Evolutionary conservation across 2,329 filamentous ascomycete species (phyloP).

Genomic region (Drechslera avenae): DNA sequence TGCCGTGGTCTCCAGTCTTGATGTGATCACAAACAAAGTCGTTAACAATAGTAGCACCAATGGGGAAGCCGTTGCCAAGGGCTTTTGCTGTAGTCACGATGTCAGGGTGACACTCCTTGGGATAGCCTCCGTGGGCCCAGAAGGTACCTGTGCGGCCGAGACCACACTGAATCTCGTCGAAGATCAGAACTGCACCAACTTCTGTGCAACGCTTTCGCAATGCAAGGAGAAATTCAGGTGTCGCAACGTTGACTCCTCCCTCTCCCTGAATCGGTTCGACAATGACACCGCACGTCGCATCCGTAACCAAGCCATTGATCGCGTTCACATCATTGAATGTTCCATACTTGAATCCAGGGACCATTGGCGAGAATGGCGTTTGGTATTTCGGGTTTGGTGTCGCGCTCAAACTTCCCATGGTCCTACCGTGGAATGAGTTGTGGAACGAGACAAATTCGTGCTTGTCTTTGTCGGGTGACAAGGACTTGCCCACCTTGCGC

Average conservation of each 20-base stretch:
- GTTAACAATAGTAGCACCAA: slow-evolving; percentile 78
- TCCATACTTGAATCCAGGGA: slow-evolving; percentile 89
- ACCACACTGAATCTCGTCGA: slow-evolving; percentile 97
- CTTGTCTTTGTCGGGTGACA: slow-evolving; percentile 74
- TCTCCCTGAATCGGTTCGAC: slow-evolving; percentile 98
- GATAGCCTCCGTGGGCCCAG: slow-evolving; percentile 83
- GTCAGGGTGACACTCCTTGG: slow-evolving; percentile 84
- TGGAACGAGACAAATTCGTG: slow-evolving; percentile 88
- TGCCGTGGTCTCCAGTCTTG: slow-evolving; percentile 83
- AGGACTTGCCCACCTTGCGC: slow-evolving; percentile 81
- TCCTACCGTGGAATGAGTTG: slow-evolving; percentile 92
- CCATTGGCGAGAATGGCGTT: slow-evolving; percentile 90
- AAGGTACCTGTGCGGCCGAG: slow-evolving; percentile 83
- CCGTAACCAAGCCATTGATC: slow-evolving; percentile 75
- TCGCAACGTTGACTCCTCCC: slow-evolving; percentile 86
- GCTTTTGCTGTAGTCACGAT: slow-evolving; percentile 95
- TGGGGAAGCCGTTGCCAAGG: slow-evolving; percentile 93
- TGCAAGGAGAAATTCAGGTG: slow-evolving; percentile 79
- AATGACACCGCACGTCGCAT: slow-evolving; percentile 90
- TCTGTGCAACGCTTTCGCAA: slow-evolving; percentile 84
- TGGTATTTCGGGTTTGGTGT: slow-evolving; percentile 99
- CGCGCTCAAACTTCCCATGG: slow-evolving; percentile 92
- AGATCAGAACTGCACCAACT: slow-evolving; percentile 86
- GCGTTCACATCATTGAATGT: slow-evolving; percentile 79
- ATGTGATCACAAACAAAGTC: slow-evolving; percentile 71